Conservation (phyloP, 345 rosid genomes). For the Bretschneidera sinensis region DNA sequence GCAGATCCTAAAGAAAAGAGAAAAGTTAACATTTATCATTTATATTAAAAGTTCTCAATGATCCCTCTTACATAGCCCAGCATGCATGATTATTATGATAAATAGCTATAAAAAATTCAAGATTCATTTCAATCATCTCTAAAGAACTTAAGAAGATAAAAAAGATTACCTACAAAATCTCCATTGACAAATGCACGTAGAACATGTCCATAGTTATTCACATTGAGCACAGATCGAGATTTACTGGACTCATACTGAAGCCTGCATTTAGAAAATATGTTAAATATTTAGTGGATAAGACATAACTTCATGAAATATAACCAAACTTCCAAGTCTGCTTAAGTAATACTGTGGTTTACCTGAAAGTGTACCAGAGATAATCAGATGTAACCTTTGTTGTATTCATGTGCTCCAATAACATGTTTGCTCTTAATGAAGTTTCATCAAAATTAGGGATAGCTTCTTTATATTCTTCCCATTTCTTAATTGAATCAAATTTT, state of each 20-base stretch:
- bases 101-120: background rate
- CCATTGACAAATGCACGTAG: slow-evolving; percentile 70
- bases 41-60: no score
- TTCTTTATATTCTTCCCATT: slow-evolving; percentile 61
- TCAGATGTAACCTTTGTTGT: slow-evolving; percentile 73
- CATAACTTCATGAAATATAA: slow-evolving; percentile 2
- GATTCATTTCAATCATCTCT: background rate
- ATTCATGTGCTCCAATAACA: slow-evolving; percentile 58
- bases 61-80: no score
- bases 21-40: no score
- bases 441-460: slow-evolving; percentile 39
- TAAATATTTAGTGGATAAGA: background rate
- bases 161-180: slow-evolving; percentile 38
- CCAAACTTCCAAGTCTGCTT: background rate
- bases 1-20: slow-evolving; percentile 40
- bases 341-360: slow-evolving; percentile 31
- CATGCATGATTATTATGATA: no score
- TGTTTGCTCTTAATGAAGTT: slow-evolving; percentile 44
- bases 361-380: slow-evolving; percentile 73
- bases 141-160: background rate
- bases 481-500: slow-evolving; percentile 29
- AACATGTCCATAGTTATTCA: slow-evolving; percentile 55
- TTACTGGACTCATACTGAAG: slow-evolving; percentile 28
- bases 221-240: slow-evolving; percentile 36
- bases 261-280: slow-evolving; percentile 29